These are phyloP conservation scores for Auriscalpium orientale DNA, from an alignment of 768 basidiomycete genomes.

Conservation along the genomic window DNA sequence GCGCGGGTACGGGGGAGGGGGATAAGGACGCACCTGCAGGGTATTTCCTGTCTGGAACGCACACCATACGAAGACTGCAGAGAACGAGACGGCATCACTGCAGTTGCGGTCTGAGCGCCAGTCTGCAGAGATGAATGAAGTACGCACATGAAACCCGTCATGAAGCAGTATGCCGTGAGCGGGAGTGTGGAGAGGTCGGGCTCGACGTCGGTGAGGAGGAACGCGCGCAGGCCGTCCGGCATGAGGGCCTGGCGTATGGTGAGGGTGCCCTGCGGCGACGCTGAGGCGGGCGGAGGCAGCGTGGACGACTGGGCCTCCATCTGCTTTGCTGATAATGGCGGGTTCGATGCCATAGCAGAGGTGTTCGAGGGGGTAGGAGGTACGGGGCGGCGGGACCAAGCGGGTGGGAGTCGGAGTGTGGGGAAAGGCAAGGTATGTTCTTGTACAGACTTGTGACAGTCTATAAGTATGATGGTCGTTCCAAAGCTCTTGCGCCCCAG, in stretches of 20 bases:
- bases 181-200: constrained; percentile 42
- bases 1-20: not conserved
- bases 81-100: constrained; percentile 69
- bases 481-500: no score
- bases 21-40: constrained; percentile 41
- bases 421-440: no score
- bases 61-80: constrained; percentile 78
- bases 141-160: constrained; percentile 72
- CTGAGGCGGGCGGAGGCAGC: constrained; percentile 5
- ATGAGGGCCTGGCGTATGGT: not conserved
- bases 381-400: no score
- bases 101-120: not conserved
- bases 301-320: not conserved
- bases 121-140: not conserved
- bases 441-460: no score
- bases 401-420: no score
- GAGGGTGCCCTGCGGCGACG: not conserved
- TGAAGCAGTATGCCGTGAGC: constrained; percentile 62
- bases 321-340: not conserved
- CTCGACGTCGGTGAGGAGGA: constrained; percentile 39
- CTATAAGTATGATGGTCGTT: no score
- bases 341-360: not conserved
- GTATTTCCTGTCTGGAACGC: constrained; percentile 81
- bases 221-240: constrained; percentile 21
- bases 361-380: not conserved